Evolutionary conservation across 192 early-diverging fungal genomes (phyloP), one percentile per base, ranked within the genome.

Genomic region (Podila epigama): DNA sequence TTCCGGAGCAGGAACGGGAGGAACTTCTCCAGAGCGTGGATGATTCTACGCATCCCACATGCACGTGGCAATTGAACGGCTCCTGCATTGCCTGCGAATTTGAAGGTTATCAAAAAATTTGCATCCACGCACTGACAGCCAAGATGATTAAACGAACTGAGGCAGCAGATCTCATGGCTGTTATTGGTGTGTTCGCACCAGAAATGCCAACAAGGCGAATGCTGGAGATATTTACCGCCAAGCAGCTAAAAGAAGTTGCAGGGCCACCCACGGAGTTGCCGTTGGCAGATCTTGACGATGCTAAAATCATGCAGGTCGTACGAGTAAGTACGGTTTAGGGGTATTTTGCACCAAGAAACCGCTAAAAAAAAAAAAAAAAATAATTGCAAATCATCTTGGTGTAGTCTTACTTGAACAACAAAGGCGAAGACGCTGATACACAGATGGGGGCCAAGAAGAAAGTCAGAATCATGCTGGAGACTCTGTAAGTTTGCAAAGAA

Each of bases 361-460:
- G n/a, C n/a, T n/a, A n/a, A n/a, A n/a, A n/a, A n/a, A n/a, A n/a
- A n/a, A n/a, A n/a, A n/a, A n/a, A n/a, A n/a, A n/a, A n/a, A n/a
- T n/a, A 13, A 27, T 51, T 18, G 36, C 53, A n/a, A 52, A 5
- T 33, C 32, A 54, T 20, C 4, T 52, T 52, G 48, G 51, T 60
- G 54, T 68, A 68, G 66, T 60, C 54, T 25, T 60, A 68, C 50
- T 37, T 68, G 3, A 52, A 60, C 1, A 34, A 35, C 29, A 68
- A 54, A 40, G 54, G 51, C 20, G 66, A 68, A 22, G 66, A 68
- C 33, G 66, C 51, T 20, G 66, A 68, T 33, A 51, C 66, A 60
- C 12, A 28, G 28, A 29, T 54, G 27, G 52, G 52, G 28, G 52
- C 27, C 52, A 54, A 31, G 27, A 54, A 54, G 52, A 54, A 54